These are phyloP conservation scores for Fabrea salina DNA, from an alignment of 169 alveolate species.

Conservation along the genomic window DNA sequence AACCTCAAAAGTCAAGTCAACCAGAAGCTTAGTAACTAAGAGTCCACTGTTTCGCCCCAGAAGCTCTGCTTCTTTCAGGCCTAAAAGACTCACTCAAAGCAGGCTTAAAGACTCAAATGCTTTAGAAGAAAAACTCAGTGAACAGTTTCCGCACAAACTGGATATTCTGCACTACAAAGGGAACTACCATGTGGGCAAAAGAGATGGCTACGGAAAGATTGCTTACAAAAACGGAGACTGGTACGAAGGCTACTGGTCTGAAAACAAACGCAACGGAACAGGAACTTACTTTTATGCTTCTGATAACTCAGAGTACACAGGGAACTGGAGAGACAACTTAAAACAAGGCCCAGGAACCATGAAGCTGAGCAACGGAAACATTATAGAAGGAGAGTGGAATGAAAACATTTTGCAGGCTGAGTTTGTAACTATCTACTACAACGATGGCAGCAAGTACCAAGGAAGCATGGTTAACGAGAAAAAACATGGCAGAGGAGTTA, in stretches of 20 bases:
- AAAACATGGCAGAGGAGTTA: constrained; percentile 3
- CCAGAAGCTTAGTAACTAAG: neutral
- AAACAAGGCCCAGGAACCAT: constrained; percentile 16
- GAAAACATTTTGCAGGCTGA: neutral
- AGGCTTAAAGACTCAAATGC: neutral
- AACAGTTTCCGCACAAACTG: neutral
- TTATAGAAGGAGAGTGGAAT: neutral
- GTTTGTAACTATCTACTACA: neutral
- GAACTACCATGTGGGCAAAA: neutral
- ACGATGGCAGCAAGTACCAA: neutral
- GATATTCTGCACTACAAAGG: neutral
- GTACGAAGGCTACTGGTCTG: constrained; percentile 11
- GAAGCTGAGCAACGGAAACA: neutral
- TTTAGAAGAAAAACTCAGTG: neutral
- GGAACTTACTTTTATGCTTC: neutral
- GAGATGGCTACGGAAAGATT: constrained; percentile 1
- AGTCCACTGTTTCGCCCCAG: neutral
- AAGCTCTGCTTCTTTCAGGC: neutral
- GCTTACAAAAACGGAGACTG: constrained; percentile 5
- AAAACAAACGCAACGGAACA: neutral
- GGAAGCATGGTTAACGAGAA: neutral
- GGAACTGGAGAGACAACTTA: neutral
- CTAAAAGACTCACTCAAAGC: neutral
- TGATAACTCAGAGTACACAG: neutral
- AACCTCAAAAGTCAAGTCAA: neutral